Conservation (phyloP, 805 yeast species). For the Yarrowia porcina region DNA sequence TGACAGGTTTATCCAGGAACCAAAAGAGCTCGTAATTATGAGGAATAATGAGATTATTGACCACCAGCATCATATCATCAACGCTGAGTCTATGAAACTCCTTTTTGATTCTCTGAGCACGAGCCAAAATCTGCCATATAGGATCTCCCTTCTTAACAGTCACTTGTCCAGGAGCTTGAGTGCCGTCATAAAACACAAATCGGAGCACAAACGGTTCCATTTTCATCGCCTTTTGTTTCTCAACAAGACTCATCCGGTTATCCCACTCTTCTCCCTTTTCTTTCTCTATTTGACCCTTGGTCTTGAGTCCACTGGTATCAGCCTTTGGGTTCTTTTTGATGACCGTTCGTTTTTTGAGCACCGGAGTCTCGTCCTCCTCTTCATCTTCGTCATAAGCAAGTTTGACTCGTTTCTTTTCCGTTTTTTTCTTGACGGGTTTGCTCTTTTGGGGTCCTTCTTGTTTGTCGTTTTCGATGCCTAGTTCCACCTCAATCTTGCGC, state of each 20-base stretch:
- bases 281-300: slow-evolving; percentile 2
- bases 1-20: slow-evolving; percentile 31
- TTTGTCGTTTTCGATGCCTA: background rate
- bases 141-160: slow-evolving; percentile 34
- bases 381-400: slow-evolving; percentile 3
- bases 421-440: background rate
- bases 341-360: background rate
- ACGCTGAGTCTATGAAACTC: slow-evolving; percentile 35
- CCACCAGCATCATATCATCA: slow-evolving; percentile 36
- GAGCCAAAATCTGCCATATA: slow-evolving; percentile 34
- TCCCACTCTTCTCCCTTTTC: slow-evolving; percentile 28
- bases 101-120: slow-evolving; percentile 31
- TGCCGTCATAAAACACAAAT: slow-evolving; percentile 35
- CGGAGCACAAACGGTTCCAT: slow-evolving; percentile 29
- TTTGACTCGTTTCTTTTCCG: slow-evolving; percentile 3
- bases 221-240: slow-evolving; percentile 28
- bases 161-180: slow-evolving; percentile 29
- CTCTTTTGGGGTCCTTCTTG: background rate
- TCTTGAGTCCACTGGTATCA: background rate
- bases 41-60: slow-evolving; percentile 36
- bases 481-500: slow-evolving; percentile 1
- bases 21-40: slow-evolving; percentile 36
- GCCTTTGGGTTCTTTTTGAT: background rate
- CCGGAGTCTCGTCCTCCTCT: slow-evolving; percentile 3
- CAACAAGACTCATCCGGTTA: slow-evolving; percentile 27